Percentiles rank a stretch among this genome's conserved stretches.
phyloP scores from a whole-genome alignment of 768 basidiomycete genomes.

The Candolleomyces efflorescens region DNA sequence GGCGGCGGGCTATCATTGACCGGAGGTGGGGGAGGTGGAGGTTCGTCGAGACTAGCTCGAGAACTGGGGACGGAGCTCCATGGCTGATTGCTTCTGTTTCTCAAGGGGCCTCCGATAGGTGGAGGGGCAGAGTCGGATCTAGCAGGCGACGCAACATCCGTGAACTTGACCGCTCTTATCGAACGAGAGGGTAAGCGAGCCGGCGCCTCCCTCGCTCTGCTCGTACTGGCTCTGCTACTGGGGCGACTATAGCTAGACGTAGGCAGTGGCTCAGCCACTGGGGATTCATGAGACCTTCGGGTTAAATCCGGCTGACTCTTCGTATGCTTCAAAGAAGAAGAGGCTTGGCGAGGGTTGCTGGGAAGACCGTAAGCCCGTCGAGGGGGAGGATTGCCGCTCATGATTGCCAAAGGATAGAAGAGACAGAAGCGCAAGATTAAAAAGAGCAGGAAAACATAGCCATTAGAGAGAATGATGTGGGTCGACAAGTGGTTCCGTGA shows the following conservation, averaged over 20 bases:
- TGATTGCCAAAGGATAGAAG: not conserved
- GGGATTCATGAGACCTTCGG: not conserved
- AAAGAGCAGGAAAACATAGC: not conserved
- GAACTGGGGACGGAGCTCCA: not conserved
- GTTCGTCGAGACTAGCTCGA: not conserved
- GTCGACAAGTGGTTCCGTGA: too few species aligned
- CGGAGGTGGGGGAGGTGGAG: not conserved
- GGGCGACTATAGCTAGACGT: not conserved
- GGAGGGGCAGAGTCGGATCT: not conserved
- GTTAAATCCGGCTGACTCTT: not conserved
- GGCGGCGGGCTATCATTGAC: not conserved
- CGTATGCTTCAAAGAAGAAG: not conserved
- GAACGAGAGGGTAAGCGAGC: not conserved
- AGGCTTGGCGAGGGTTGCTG: constrained; percentile 16
- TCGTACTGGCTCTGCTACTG: too few species aligned
- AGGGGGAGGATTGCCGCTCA: constrained; percentile 11
- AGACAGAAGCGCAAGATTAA: constrained; percentile 1
- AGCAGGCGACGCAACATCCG: not conserved
- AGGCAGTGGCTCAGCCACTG: not conserved
- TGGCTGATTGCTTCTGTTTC: not conserved
- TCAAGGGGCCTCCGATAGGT: not conserved
- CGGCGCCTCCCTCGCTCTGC: not conserved
- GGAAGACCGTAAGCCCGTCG: constrained; percentile 18
- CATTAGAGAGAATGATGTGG: too few species aligned
- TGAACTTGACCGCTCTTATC: not conserved